Evolutionary conservation across 345 rosid genomes (phyloP), one percentile per base, ranked within the genome.

Genomic region (Gossypium ekmanianum): DNA sequence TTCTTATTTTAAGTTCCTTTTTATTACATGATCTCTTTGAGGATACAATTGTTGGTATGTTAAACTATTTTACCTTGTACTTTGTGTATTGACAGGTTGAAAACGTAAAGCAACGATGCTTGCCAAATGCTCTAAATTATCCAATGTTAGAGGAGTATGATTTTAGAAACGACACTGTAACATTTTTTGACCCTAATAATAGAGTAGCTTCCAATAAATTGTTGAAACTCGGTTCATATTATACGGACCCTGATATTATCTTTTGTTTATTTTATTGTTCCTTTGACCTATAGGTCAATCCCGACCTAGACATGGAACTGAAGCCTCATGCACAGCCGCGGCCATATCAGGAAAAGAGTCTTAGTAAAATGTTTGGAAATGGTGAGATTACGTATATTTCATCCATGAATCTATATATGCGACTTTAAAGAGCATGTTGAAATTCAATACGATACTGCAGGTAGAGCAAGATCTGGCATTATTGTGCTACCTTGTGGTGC

Each of bases 281-380:
- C 67, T 20, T 78, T 75, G 61, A 47, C 41, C 44, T 75, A 69
- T 84, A 95, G 99, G 92, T 91, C 59, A 95, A 95, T 78, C 98
- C 99, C 81, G 97, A 93, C 78, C 91, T 95, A 59, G 89, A 89
- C 76, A 86, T 93, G 83, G 99, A 95, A 80, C 84, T 95, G 67
- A 91, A 93, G 79, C 97, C 97, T 77, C 91, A 89, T 79, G 98
- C 97, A 63, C 98, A 91, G 79, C 99, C 98, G 29, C 90, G 97
- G 18, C 99, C 97, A 27, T 95, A 95, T 85, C 99, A 95, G 81
- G 98, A 91, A 80, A 91, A 91, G 83, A 93, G 98, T 78, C 88
- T 91, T 68, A 95, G 99, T 81, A 95, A 95, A 90, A 95, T 95
- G 99, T 95, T 95, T 85, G 99, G 99, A 78, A 95, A 95, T 77